Evolutionary conservation across 495 filamentous ascomycete genomes (phyloP).

Genomic region (Xylaria castorea): DNA sequence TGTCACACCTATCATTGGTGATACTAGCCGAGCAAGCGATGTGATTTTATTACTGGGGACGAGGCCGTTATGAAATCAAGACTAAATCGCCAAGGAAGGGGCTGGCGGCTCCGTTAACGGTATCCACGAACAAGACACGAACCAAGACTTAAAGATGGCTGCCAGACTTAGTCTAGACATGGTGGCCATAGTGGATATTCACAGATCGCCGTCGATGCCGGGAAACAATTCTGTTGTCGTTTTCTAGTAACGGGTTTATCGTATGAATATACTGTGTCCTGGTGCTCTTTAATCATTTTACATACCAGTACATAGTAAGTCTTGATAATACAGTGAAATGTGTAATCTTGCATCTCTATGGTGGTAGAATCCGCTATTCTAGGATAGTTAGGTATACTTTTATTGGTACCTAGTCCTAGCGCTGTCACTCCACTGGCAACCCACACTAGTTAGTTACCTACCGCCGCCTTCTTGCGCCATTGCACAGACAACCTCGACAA

Average conservation of each 20-base stretch:
- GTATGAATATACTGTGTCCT: too few relatives aligned
- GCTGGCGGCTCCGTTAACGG: slow-evolving; percentile 6
- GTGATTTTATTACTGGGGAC: neutral
- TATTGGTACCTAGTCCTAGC: neutral
- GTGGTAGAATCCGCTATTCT: neutral
- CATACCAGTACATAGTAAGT: too few relatives aligned
- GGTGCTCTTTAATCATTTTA: too few relatives aligned
- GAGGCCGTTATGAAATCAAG: neutral
- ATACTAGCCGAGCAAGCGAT: neutral
- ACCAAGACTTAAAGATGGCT: neutral
- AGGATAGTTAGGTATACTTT: too few relatives aligned
- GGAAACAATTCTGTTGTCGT: neutral
- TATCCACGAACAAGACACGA: neutral
- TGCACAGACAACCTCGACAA: neutral
- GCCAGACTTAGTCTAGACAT: slow-evolving; percentile 5
- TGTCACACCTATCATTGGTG: neutral
- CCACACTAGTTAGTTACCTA: neutral
- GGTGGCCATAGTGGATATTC: slow-evolving; percentile 11
- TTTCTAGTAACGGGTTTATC: neutral
- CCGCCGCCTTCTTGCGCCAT: neutral
- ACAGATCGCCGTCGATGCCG: neutral
- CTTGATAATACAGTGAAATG: too few relatives aligned
- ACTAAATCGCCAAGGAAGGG: neutral
- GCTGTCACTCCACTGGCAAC: neutral
- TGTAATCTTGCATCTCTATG: too few relatives aligned